Base-by-base conservation (phyloP, 805 yeast species). In the Wickerhamiella kurtzmanii region DNA sequence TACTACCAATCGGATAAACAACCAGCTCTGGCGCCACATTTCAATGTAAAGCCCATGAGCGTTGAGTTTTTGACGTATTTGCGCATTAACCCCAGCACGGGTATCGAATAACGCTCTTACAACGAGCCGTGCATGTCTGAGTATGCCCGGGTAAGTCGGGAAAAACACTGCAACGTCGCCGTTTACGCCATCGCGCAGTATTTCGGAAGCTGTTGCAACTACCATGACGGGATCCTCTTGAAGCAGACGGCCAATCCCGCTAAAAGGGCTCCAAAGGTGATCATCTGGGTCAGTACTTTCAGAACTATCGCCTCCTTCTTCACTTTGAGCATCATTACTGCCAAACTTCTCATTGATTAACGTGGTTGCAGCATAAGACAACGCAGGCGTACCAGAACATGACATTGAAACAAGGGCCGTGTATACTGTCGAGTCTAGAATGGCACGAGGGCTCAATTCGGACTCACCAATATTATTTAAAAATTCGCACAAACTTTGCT, bases 11-110 rank as follows among this genome's bases (percentile, higher is more conserved):
- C 75, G 74, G 48, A 89, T 63, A 51, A 85, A 81, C 13, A 58
- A 56, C 97, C 98, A 89, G 37, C 79, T 70, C 4, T 64, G 53
- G 11, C 65, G 65, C 97, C 97, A 92, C 47, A 79, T 77, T 22
- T 61, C 37, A 11, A 38, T 20, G 25, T 15, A 13, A 5, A 38
- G 25, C 5, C 18, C 16, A 11, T 8, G 16, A 38, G 25, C 15
- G 18, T 38, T 38, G 25, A 38, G 41, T 11, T 18, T 15, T 9
- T 13, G n/a, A 8, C 15, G n/a, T 25, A 19, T 15, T 19, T 13
- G 18, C 21, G 15, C 22, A 16, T 20, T 21, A 18, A 17, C 5
- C 9, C 16, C 25, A 6, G 25, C 25, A 6, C 15, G 21, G 25
- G 41, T 9, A 38, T 38, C 41, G 18, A 38, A 38, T 8, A 38